A percentile compares a stretch with the other conserved stretches of the same genome.
Evolutionary conservation across 108 stramenopile genomes (phyloP).

Genomic region (Asterionellopsis glacialis): DNA sequence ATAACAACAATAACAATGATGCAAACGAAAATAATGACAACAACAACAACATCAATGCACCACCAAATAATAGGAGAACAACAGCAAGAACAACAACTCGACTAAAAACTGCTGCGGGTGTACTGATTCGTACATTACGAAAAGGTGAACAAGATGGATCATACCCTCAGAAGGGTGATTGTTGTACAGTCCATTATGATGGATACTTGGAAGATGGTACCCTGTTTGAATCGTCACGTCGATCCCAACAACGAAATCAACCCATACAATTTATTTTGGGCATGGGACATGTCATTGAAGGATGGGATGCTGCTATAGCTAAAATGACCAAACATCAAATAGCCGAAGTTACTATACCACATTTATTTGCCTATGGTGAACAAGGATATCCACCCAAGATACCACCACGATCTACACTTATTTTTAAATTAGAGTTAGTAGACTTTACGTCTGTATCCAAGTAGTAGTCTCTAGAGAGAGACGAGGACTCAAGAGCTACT

Average conservation of each 20-base stretch:
- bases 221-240: background rate
- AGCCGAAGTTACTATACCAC: conserved; percentile 61
- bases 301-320: conserved; percentile 52
- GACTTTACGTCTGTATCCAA: background rate
- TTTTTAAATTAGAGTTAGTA: conserved; percentile 76
- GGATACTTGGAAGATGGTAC: conserved; percentile 49
- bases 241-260: conserved; percentile 31
- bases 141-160: conserved; percentile 17
- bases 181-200: conserved; percentile 77
- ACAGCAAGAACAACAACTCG: background rate
- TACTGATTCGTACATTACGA: conserved; percentile 33
- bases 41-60: too few relatives aligned
- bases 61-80: too few relatives aligned
- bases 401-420: conserved; percentile 66
- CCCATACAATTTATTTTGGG: conserved; percentile 74
- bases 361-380: conserved; percentile 73
- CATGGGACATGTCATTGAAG: conserved; percentile 71
- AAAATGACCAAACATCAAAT: conserved; percentile 45
- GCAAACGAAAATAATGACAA: too few relatives aligned
- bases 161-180: conserved; percentile 48
- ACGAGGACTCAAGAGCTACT: too few relatives aligned
- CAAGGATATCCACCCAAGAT: conserved; percentile 71
- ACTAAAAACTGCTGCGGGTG: conserved; percentile 14
- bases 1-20: too few relatives aligned
- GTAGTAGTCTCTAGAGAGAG: too few relatives aligned